Percentiles rank a stretch among this genome's conserved stretches.
Conservation (phyloP, 768 basidiomycete genomes). For the Fibroporia radiculosa region DNA sequence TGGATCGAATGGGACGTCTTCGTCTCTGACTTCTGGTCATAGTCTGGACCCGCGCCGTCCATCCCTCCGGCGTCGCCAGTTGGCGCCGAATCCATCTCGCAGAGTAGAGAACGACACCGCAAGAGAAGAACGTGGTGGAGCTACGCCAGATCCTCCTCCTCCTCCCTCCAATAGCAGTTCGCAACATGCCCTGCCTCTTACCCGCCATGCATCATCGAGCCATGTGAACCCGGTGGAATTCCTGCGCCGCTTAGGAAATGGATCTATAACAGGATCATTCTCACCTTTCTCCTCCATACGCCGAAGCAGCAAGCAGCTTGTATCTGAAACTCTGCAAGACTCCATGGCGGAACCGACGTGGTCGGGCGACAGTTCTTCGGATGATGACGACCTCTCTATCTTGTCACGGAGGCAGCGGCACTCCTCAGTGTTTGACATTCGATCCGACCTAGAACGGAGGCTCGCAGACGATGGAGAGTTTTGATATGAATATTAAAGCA, state of each 20-base stretch:
- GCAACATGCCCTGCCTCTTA: not conserved
- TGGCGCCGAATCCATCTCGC: not conserved
- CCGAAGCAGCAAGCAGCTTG: constrained; percentile 6
- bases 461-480: too few relatives aligned
- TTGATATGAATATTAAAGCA: too few relatives aligned
- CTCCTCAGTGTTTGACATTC: constrained; percentile 12
- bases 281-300: constrained; percentile 18
- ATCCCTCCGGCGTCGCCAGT: not conserved
- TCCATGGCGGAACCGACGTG: constrained; percentile 8
- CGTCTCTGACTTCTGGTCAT: constrained; percentile 11
- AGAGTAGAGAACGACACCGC: not conserved
- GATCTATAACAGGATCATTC: constrained; percentile 14
- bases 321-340: not conserved
- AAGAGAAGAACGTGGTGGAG: constrained; percentile 9
- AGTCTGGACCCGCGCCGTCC: not conserved
- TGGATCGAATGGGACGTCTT: constrained; percentile 10
- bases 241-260: constrained; percentile 16
- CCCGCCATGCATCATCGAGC: not conserved
- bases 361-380: constrained; percentile 21
- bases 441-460: constrained; percentile 7
- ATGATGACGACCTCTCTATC: constrained; percentile 20
- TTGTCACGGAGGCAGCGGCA: constrained; percentile 12
- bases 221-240: constrained; percentile 9
- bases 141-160: constrained; percentile 15
- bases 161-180: constrained; percentile 3